Evolutionary conservation across 345 rosid species (phyloP).

Genomic region (Bretschneidera sinensis): DNA sequence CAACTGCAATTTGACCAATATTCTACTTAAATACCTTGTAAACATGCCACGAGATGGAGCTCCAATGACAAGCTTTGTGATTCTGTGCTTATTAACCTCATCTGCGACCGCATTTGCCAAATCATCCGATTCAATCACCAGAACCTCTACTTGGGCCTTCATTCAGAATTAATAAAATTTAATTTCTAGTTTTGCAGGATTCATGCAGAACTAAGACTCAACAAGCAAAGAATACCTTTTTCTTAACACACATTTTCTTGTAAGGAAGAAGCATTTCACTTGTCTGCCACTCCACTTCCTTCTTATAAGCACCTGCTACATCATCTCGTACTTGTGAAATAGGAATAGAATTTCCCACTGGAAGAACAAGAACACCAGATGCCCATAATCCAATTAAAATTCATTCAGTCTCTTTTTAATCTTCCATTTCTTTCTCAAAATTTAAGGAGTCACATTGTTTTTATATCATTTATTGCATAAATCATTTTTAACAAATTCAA

Average conservation of each 20-base stretch:
- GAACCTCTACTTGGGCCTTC: conserved; percentile 58
- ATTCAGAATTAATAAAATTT: conserved; percentile 13
- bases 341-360: conserved; percentile 75
- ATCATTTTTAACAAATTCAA: too few species aligned
- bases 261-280: conserved; percentile 57
- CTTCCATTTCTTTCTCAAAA: neutral
- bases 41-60: conserved; percentile 58
- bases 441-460: neutral
- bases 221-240: conserved; percentile 39
- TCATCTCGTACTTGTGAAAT: conserved; percentile 72
- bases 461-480: too few species aligned
- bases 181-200: conserved; percentile 5
- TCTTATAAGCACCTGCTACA: conserved; percentile 65
- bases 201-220: neutral
- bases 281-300: conserved; percentile 64
- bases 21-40: conserved; percentile 41
- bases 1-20: neutral
- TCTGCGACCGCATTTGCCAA: conserved; percentile 66
- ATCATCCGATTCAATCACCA: conserved; percentile 57
- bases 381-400: conserved; percentile 3
- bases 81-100: conserved; percentile 41
- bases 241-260: conserved; percentile 56
- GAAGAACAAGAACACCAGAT: conserved; percentile 1
- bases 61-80: conserved; percentile 77
- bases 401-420: neutral